These are phyloP conservation scores for Solanum ahanhuiri DNA, from an alignment of 257 asterid species.

Conservation along the genomic window DNA sequence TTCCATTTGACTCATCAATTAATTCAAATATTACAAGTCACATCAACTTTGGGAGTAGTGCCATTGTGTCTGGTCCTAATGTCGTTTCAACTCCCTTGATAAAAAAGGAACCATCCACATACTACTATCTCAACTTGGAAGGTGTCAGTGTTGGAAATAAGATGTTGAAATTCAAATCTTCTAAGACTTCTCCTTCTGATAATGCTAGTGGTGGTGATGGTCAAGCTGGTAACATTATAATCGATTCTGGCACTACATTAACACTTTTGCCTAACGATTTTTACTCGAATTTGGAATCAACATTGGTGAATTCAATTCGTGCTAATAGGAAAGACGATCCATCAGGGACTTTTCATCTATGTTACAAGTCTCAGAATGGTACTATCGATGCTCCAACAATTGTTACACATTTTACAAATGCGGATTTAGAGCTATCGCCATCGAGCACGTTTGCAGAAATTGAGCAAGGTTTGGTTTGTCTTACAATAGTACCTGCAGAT, in stretches of 20 bases:
- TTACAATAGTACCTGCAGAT: background rate
- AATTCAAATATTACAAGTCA: background rate
- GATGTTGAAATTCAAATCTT: background rate
- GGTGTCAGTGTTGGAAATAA: conserved; percentile 1
- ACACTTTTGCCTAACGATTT: background rate
- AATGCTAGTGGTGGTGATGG: background rate
- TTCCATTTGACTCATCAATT: background rate
- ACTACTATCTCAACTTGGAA: conserved; percentile 1
- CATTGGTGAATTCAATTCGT: background rate
- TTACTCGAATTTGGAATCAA: background rate
- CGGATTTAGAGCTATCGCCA: too few species aligned
- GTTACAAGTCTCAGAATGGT: background rate
- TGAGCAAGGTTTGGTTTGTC: background rate
- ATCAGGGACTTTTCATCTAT: background rate
- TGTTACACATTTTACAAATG: too few species aligned
- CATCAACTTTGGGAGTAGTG: conserved; percentile 4
- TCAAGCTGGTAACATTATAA: conserved; percentile 23
- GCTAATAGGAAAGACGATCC: background rate
- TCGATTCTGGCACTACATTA: conserved; percentile 41
- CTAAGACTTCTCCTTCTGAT: background rate
- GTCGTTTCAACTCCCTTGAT: background rate
- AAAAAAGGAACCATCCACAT: background rate
- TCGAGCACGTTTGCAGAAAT: too few species aligned
- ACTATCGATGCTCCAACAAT: background rate
- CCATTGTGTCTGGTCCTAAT: background rate